Conservation (phyloP, 495 filamentous ascomycete species). For the Trichoderma erinaceum region DNA sequence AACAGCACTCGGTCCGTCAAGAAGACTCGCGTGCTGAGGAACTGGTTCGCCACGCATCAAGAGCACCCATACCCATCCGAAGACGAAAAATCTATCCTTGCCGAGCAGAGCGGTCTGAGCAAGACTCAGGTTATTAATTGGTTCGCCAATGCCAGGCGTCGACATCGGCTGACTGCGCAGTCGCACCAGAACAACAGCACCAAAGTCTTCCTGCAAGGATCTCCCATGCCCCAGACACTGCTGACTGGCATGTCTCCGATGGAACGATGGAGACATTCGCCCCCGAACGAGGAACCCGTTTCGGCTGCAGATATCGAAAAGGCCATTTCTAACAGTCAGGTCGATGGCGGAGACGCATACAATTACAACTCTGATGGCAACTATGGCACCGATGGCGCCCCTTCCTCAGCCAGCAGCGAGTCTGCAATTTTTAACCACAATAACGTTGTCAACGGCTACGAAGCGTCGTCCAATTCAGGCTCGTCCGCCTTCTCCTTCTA, state of each 20-base stretch:
- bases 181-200: slow-evolving; percentile 16
- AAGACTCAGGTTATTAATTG: slow-evolving; percentile 75
- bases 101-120: slow-evolving; percentile 63
- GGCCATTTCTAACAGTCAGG: slow-evolving; percentile 48
- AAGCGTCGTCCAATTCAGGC: slow-evolving; percentile 30
- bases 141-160: slow-evolving; percentile 77
- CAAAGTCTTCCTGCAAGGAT: slow-evolving; percentile 32
- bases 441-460: background rate
- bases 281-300: slow-evolving; percentile 81
- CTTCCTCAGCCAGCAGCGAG: slow-evolving; percentile 3
- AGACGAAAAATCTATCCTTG: slow-evolving; percentile 67
- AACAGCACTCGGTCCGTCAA: slow-evolving; percentile 22
- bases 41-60: slow-evolving; percentile 71
- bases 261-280: slow-evolving; percentile 79
- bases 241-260: slow-evolving; percentile 58
- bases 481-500: slow-evolving; percentile 36
- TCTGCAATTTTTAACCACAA: background rate
- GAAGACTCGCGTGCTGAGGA: slow-evolving; percentile 53
- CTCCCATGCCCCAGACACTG: slow-evolving; percentile 32
- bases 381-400: background rate
- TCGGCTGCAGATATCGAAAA: slow-evolving; percentile 69
- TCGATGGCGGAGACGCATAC: background rate
- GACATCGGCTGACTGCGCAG: slow-evolving; percentile 58
- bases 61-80: slow-evolving; percentile 80
- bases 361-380: background rate